These are phyloP conservation scores for Macaranga tanarius DNA, from an alignment of 441 rosid species.

Conservation along the genomic window DNA sequence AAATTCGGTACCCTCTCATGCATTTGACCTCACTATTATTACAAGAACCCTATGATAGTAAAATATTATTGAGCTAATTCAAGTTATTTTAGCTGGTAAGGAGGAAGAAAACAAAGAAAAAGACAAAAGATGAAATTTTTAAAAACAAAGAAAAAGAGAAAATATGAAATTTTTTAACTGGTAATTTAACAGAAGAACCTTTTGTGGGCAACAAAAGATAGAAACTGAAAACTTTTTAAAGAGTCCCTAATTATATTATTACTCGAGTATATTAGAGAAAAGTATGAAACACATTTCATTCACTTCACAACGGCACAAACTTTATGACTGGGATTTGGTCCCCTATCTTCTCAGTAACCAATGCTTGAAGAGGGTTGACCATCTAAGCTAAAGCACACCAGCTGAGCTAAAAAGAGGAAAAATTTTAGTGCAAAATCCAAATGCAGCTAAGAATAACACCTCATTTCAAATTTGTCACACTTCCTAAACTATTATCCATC, in stretches of 20 bases:
- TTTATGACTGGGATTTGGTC: background rate
- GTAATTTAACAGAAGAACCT: background rate
- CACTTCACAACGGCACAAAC: background rate
- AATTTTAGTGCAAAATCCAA: constrained; percentile 4
- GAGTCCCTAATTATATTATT: background rate
- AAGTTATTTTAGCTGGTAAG: background rate
- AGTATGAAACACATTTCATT: constrained; percentile 3
- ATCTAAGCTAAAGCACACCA: background rate
- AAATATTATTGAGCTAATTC: background rate
- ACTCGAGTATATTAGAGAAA: background rate
- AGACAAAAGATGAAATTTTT: background rate
- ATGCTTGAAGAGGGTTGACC: background rate
- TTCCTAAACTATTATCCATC: background rate
- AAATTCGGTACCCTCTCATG: too few species aligned
- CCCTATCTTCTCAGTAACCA: background rate
- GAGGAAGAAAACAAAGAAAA: background rate
- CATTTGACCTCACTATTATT: background rate
- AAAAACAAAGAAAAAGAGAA: background rate
- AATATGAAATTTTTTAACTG: background rate
- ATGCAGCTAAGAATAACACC: background rate
- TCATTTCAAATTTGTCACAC: constrained; percentile 6
- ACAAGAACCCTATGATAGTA: background rate
- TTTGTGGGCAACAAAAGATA: background rate
- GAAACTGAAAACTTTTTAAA: background rate
- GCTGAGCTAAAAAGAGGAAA: constrained; percentile 1